Base-by-base conservation (phyloP, 2,329 filamentous ascomycete genomes). In the Clarireedia monteithiana region DNA sequence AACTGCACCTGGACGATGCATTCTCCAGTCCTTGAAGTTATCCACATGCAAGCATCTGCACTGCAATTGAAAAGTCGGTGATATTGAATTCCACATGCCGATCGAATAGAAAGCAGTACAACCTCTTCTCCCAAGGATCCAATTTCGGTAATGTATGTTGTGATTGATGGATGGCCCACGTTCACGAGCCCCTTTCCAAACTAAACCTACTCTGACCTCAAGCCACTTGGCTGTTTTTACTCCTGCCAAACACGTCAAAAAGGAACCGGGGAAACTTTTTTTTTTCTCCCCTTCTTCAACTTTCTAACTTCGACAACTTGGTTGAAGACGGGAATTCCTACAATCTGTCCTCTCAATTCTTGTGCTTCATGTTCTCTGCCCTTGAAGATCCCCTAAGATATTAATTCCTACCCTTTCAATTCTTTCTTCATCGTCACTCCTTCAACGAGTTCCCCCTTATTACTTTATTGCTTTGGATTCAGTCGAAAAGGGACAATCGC, bases 101-200 rank as follows among this genome's bases (percentile, higher is more conserved):
- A 44, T 44, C 9, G 39, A 42, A 42, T 34, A 34, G 30, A 34
- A 34, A 34, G 30, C 30, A 12, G 30, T 34, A 34, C 30, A 42
- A n/a, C 39, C 39, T 42, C 39, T 42, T 34, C 10, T 34, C 30
- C 10, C 30, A 34, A 44, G 44, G 10, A 50, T 50, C 53, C 47
- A 55, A 55, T 55, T 44, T 50, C 53, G 47, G 53, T 54, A 54
- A 54, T 12, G 34, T 42, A 34, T 34, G 30, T 9, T 34, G 40
- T 44, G 14, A 44, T 26, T 15, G 26, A 47, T 27, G 10, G 10
- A 47, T 27, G 10, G 10, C 23, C 38, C 53, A 48, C 39, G 39
- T 55, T 50, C 38, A 14, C 27, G 26, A 45, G 34, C 47, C 51
- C 45, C 39, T 54, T 49, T 42, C 17, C 7, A 42, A 10, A 42